Evolutionary conservation across 139 green algal genomes (phyloP), one percentile per base, ranked within the genome.

Genomic region (Coccomyxa sp.): DNA sequence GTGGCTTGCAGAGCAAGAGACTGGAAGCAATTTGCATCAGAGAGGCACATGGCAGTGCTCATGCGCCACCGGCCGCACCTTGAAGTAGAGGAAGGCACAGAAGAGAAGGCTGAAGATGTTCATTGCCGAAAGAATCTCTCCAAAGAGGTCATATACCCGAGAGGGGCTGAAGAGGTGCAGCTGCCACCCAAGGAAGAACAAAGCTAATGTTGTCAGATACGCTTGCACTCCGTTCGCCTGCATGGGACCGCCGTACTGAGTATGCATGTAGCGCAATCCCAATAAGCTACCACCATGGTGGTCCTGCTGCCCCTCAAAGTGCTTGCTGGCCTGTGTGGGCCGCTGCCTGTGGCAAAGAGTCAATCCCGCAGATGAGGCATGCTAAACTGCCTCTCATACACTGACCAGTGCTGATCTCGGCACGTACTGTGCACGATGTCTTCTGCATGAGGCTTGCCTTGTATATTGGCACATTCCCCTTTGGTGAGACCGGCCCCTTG

Each of bases 401-500:
- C 58, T 27, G 10, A 27, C 58, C 33, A 31, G 16, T 33, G 33
- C 16, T 16, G 16, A 35, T 35, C 33, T 16, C 10, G 10, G 24
- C 8, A 10, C 58, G 58, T 16, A 12, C 44, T 16, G 44, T 58
- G 44, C 44, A 58, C 44, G 16, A 12, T 16, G 44, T 58, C 18
- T 34, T 8, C 64, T 36, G 27, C 22, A 71, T 12, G 36, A 8
- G 2, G n/a, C 12, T 37, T 73, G 86, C 89, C 82, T 89, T 90
- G 82, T 94, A 94, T 33, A 92, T 78, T 29, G 90, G 90, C 4
- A 81, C 78, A 75, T 93, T 93, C 40, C 90, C 90, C 34, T 87
- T 90, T 8, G 90, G 88, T 2, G 90, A 87, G 24, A 89, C 78
- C 29, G 87, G 88, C 12, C 88, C 90, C 38, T 88, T 69, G 68